These are phyloP conservation scores for Solanum piurae DNA, from an alignment of 257 asterid genomes.

Conservation along the genomic window DNA sequence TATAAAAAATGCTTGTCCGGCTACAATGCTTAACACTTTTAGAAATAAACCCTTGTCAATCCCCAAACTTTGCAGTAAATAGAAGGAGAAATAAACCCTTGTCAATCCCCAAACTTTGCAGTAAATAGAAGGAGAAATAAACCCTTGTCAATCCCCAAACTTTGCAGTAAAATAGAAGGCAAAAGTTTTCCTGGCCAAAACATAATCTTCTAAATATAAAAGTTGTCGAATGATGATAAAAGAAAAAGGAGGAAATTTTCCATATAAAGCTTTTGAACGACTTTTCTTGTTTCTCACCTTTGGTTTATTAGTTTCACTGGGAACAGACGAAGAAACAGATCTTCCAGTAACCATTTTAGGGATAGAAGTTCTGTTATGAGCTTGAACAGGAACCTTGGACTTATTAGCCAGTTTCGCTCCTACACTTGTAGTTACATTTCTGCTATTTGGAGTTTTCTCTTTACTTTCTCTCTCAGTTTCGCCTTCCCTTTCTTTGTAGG, in stretches of 20 bases:
- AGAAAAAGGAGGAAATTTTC: not conserved
- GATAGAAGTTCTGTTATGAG: not conserved
- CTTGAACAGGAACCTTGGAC: not conserved
- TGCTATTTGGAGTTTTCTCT: constrained; percentile 17
- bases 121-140: not conserved
- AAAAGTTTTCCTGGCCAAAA: not conserved
- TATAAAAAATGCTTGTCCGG: not conserved
- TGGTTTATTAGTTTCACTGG: not conserved
- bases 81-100: not conserved
- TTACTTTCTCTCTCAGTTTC: constrained; percentile 1
- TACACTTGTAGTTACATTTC: constrained; percentile 1
- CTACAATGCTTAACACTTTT: not conserved
- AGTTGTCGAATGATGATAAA: not conserved
- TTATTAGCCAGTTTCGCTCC: not conserved
- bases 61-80: not conserved
- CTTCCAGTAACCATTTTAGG: not conserved
- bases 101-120: not conserved
- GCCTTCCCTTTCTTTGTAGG: not conserved
- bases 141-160: not conserved
- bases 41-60: not conserved
- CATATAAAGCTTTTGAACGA: not conserved
- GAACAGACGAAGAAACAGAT: not conserved
- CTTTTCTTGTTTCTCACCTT: constrained; percentile 9
- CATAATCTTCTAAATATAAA: not conserved
- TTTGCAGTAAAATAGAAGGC: not conserved